Conservation (phyloP, 2,329 filamentous ascomycete species). For the Coleophoma crateriformis region DNA sequence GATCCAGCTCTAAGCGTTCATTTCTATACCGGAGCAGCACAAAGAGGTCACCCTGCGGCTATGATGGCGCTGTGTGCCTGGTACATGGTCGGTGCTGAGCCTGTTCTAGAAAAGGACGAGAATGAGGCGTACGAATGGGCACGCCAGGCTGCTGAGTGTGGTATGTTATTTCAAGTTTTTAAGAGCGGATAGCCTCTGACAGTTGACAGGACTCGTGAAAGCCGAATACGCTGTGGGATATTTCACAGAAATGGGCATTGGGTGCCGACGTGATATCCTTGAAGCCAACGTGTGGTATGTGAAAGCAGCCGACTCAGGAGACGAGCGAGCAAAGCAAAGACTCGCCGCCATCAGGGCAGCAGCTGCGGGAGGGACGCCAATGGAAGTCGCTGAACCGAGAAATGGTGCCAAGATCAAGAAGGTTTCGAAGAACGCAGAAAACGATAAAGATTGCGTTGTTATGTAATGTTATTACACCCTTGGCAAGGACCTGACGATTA, state of each 20-base stretch:
- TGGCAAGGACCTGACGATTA: no score
- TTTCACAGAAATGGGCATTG: constrained; percentile 98
- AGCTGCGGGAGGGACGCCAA: constrained; percentile 41
- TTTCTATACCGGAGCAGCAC: constrained; percentile 92
- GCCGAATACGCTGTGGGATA: constrained; percentile 96
- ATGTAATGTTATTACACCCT: constrained; percentile 8
- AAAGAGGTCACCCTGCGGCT: constrained; percentile 73
- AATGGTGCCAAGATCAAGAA: constrained; percentile 24
- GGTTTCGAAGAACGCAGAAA: constrained; percentile 2
- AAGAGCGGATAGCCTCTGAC: constrained; percentile 62
- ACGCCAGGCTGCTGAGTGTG: constrained; percentile 74
- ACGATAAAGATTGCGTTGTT: constrained; percentile 17
- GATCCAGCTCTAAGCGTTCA: constrained; percentile 93
- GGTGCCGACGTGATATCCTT: constrained; percentile 86
- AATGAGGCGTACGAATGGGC: constrained; percentile 97
- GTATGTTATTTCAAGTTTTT: constrained; percentile 69
- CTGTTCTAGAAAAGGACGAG: constrained; percentile 90
- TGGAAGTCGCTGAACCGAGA: constrained; percentile 22
- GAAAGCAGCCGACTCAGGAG: constrained; percentile 85
- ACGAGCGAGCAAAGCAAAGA: constrained; percentile 82
- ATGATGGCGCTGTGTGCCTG: constrained; percentile 99
- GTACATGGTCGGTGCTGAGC: constrained; percentile 94
- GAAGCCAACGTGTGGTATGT: constrained; percentile 99
- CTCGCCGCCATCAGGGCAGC: constrained; percentile 83
- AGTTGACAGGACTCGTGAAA: constrained; percentile 32